phyloP scores from a whole-genome alignment of 805 yeast species.

The Candida berthetii region DNA sequence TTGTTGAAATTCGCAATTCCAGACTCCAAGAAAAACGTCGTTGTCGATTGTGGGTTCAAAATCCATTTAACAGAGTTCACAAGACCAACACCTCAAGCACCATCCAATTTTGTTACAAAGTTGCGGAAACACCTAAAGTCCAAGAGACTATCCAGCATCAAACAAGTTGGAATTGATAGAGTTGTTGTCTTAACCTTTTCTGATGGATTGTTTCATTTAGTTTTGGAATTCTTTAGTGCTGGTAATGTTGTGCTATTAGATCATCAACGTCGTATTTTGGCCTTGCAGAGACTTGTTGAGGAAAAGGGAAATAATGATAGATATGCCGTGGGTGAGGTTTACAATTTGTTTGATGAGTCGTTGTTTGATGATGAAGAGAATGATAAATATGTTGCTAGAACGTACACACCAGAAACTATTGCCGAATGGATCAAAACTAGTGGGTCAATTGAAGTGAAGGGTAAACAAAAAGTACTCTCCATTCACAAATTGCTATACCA shows the following conservation, averaged over 20 bases:
- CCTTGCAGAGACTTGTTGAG: conserved; percentile 73
- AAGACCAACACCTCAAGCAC: conserved; percentile 73
- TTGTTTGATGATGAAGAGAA: conserved; percentile 29
- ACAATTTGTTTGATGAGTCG: conserved; percentile 50
- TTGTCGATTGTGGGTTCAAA: conserved; percentile 84
- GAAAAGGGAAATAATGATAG: conserved; percentile 60
- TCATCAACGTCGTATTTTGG: conserved; percentile 55
- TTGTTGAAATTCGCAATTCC: conserved; percentile 77
- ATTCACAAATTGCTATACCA: conserved; percentile 67
- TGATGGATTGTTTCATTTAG: conserved; percentile 73
- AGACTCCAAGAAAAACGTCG: conserved; percentile 68
- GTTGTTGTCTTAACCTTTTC: conserved; percentile 80
- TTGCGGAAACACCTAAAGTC: conserved; percentile 82
- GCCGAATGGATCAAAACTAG: conserved; percentile 23
- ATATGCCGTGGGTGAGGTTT: conserved; percentile 71
- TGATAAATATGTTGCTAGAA: neutral
- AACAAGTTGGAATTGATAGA: conserved; percentile 76
- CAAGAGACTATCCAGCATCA: conserved; percentile 64
- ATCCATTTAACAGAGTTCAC: conserved; percentile 75
- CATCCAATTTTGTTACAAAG: conserved; percentile 81
- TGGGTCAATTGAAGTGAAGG: conserved; percentile 11
- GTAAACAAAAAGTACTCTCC: conserved; percentile 43
- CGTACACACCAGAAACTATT: conserved; percentile 12
- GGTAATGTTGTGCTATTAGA: conserved; percentile 85
- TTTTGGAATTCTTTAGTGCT: conserved; percentile 90